Evolutionary conservation across 495 filamentous ascomycete species (phyloP), one percentile per base, ranked within the genome.

Genomic region (Aspergillus affinis): DNA sequence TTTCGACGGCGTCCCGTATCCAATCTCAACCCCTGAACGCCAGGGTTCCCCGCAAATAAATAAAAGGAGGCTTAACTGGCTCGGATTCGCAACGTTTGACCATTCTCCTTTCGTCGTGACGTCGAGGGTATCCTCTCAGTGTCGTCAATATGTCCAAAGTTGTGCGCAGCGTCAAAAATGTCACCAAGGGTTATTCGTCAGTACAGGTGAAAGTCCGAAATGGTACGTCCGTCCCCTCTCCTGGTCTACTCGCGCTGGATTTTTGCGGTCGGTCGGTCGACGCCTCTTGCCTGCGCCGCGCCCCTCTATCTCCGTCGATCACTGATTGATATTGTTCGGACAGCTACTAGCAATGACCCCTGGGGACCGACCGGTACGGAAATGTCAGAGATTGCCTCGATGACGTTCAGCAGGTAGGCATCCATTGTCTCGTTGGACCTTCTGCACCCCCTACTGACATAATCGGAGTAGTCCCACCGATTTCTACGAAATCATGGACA

Each of bases 401-500:
- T 98, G 83, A 98, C 95, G 20, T 99, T 90, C 76, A 93, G 94
- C 79, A 92, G 89, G 93, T 97, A 86, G 71, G 89, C 73, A 58
- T 51, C 8, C 13, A 48, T 29, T 18, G 23, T 13, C 17, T 18
- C 41, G 19, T 48, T 29, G 30, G 23, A 15, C 58, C 30, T 8
- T 18, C 27, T 47, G 49, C 12, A 15, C 2, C 36, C 26, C 36
- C 19, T 26, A 60, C 65, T 68, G 66, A 67, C 64, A 51, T 27
- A 61, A 23, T 58, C 54, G 30, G 56, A 32, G 47, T 69, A 96
- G 92, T 69, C 90, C 90, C n/a, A 92, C 87, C 70, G 94, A 97
- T 74, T 99, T 98, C 76, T 95, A 96, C 80, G 93, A 99, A 70
- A 97, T 99, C 66, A 96, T 99, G 88, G 95, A 98, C 74, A 99